Conservation (phyloP, 208 protist species). For the Wallacemonas rigidus region DNA sequence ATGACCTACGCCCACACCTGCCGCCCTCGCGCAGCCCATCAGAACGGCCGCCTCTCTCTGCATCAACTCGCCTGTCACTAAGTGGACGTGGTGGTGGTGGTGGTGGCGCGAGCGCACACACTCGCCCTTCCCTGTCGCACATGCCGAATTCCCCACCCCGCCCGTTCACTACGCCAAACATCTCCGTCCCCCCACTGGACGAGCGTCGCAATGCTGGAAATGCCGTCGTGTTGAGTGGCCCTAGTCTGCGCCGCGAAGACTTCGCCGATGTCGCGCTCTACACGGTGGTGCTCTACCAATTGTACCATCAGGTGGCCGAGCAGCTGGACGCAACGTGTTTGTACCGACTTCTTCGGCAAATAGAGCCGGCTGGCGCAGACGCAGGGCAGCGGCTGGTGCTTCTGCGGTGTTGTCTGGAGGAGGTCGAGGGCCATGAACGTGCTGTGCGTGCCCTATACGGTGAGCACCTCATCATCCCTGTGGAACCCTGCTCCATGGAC, state of each 20-base stretch:
- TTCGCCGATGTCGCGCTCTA: slow-evolving; percentile 17
- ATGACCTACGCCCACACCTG: too few relatives aligned
- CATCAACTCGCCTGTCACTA: neutral
- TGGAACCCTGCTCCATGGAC: neutral
- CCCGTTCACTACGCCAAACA: too few relatives aligned
- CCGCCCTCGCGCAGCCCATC: neutral
- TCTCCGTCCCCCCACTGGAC: neutral
- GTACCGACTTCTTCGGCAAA: slow-evolving; percentile 9
- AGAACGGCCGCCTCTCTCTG: neutral
- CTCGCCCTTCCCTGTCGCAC: neutral
- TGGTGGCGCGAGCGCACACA: neutral
- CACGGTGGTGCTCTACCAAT: slow-evolving; percentile 16
- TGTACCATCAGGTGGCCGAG: slow-evolving; percentile 6
- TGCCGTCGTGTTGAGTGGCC: neutral
- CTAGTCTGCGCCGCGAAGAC: neutral
- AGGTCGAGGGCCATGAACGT: neutral
- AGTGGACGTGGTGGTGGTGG: neutral
- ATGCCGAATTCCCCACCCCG: neutral
- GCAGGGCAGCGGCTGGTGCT: slow-evolving; percentile 6
- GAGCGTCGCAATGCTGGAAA: neutral
- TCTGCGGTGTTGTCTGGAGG: slow-evolving; percentile 7
- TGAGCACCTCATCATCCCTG: slow-evolving; percentile 10
- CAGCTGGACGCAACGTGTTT: neutral
- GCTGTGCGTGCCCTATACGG: slow-evolving; percentile 8
- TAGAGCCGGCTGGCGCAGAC: slow-evolving; percentile 5